phyloP scores from a whole-genome alignment of 805 yeast genomes.

The Trichomonascus vanleenenianus region DNA sequence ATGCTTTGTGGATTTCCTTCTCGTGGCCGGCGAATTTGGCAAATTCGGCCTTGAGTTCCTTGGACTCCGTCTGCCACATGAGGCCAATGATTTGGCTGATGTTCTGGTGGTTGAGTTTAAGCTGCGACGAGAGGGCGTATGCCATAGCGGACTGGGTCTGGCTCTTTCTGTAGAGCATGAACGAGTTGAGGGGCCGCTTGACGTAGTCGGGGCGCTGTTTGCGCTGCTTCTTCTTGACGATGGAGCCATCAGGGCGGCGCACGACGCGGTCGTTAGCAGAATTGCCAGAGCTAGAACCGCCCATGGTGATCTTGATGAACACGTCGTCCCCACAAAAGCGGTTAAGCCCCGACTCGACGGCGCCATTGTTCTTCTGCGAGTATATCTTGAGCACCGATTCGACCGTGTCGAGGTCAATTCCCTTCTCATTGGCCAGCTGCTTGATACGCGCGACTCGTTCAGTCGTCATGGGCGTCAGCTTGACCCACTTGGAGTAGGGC shows the following conservation, averaged over 20 bases:
- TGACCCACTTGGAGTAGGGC: conserved; percentile 22
- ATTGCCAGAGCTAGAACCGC: conserved; percentile 10
- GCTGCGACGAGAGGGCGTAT: conserved; percentile 21
- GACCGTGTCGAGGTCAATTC: conserved; percentile 22
- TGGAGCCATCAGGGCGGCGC: conserved; percentile 9
- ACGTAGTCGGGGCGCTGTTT: conserved; percentile 24
- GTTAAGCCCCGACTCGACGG: conserved; percentile 17
- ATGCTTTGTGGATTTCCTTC: conserved; percentile 34
- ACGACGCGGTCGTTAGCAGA: conserved; percentile 6
- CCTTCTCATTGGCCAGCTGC: conserved; percentile 21
- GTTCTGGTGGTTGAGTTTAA: conserved; percentile 35
- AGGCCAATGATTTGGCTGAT: conserved; percentile 37
- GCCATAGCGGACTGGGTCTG: conserved; percentile 36
- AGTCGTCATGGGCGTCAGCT: conserved; percentile 21
- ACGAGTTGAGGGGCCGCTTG: conserved; percentile 41
- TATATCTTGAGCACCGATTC: conserved; percentile 22
- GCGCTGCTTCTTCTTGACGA: conserved; percentile 15
- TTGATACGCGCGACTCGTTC: conserved; percentile 20
- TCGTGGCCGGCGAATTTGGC: conserved; percentile 34
- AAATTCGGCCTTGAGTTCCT: conserved; percentile 32
- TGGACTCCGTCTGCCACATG: conserved; percentile 39
- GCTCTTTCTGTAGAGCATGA: conserved; percentile 39
- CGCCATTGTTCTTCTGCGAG: conserved; percentile 11
- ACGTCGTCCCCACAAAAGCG: conserved; percentile 20
- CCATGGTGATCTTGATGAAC: conserved; percentile 21